Base-by-base conservation (phyloP, 2,329 filamentous ascomycete genomes). In the Penicillium fuscoglaucum region DNA sequence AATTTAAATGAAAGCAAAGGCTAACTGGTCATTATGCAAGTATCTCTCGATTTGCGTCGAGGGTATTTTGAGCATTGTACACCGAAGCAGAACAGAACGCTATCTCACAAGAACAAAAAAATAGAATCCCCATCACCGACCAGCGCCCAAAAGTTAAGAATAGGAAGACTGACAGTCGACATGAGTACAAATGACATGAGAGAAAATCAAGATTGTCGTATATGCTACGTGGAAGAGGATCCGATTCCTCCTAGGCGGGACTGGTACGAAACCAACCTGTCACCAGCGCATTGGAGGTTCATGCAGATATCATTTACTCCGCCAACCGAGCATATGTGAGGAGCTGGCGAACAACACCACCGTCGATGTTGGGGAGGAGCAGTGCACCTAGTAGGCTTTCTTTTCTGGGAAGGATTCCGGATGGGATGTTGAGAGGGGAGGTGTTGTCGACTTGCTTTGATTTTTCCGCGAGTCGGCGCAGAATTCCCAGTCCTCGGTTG, bases 401-500 rank as follows among this genome's bases (percentile, higher is more conserved):
- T 60, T 84, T 85, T 28, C 84, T 83, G 3, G 89, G 89, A 49
- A 92, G 74, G 12, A 87, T 82, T 48, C 83, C 82, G 1, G 83
- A 78, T 7, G 88, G 87, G 57, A 89, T 78, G 35, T 79, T 68
- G 33, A 72, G 78, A 9, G 75, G 76, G 6, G 70, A 71, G 12
- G 80, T 72, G 78, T 83, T 71, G 84, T 87, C 68, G 73, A 80
- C 35, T 81, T 84, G 75, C 52, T 78, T 78, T 15, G 78, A 78
- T 74, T 90, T 91, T 69, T 92, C 88, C 3, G 84, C 83, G 26
- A 93, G 74, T 59, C 84, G 83, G 61, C 84, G 83, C n/a, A 93
- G 74, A 53, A 91, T 82, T 10, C 85, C 84, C 47, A 91, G 79
- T 2, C 87, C 87, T 44, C 90, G 83, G 19, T 86, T 83, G 4